Base-by-base conservation (phyloP, 306 rosid genomes). In the Bauhinia variegata region DNA sequence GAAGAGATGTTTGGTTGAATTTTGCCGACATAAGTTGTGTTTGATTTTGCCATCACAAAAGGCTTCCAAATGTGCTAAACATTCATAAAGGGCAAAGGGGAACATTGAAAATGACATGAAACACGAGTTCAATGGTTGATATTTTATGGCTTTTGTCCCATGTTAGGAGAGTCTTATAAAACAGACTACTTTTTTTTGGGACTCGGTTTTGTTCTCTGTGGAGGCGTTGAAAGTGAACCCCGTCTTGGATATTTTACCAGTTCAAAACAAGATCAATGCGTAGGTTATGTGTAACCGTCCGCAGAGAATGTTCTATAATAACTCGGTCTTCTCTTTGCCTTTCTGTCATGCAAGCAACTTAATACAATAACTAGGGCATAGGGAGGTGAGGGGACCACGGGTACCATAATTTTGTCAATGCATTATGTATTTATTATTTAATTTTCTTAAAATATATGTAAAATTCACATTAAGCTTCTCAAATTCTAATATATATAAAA, bases 21-120 rank as follows among this genome's bases (percentile, higher is more conserved):
- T 54, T 63, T 72, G 59, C 31, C n/a, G 63, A 54, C 23, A 43
- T 11, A 6, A 13, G 5, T 52, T 63, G 50, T 58, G 49, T 68
- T 68, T 18, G 32, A 8, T 52, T 53, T 53, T 30, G 52, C 15
- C 12, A 41, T 9, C 47, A 9, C 12, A 41, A 11, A 5, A 11
- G 12, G 4, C 47, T 41, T 41, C 47, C 7, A 2, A 0, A 11
- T 23, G 2, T 23, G 28, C 28, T 2, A 23, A 23, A 2, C 28
- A 23, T 23, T 23, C 28, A 23, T 23, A 23, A 23, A 23, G 1
- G 28, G 28, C 1, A 23, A 23, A 23, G 2, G 2, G 28, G 28
- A 23, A 23, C 28, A 23, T 23, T 23, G 28, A 36, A 36, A 36
- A 5, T 36, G 41, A 36, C 6, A 36, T 8, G 0, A 5, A 36